These are phyloP conservation scores for Candida fluviatilis DNA, from an alignment of 805 yeast species.

Conservation along the genomic window DNA sequence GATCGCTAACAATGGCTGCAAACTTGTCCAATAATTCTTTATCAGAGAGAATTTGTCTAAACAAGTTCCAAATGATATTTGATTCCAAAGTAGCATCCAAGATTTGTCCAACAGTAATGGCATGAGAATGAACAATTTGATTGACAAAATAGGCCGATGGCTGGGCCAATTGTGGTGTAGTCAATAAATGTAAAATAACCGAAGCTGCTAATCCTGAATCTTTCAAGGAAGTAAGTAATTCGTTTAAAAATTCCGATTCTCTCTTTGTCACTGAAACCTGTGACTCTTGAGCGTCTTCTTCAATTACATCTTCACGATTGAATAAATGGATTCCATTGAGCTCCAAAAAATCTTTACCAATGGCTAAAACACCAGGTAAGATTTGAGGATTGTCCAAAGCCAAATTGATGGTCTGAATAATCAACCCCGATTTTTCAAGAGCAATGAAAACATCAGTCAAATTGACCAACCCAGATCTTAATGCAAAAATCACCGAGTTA, in stretches of 20 bases:
- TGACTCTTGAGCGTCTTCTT: conserved; percentile 2
- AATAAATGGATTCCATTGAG: conserved; percentile 17
- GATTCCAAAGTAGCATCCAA: conserved; percentile 18
- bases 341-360: conserved; percentile 17
- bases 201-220: conserved; percentile 24
- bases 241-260: conserved; percentile 17
- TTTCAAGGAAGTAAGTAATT: conserved; percentile 15
- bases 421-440: conserved; percentile 21
- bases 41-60: conserved; percentile 17
- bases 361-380: conserved; percentile 21
- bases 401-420: conserved; percentile 17
- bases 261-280: conserved; percentile 12
- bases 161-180: conserved; percentile 22
- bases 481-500: conserved; percentile 17
- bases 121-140: conserved; percentile 19
- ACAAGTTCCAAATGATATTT: conserved; percentile 12
- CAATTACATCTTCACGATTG: conserved; percentile 5
- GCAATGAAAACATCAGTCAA: conserved; percentile 21
- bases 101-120: conserved; percentile 17
- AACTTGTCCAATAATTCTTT: conserved; percentile 15
- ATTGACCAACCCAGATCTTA: conserved; percentile 16
- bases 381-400: conserved; percentile 21
- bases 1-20: conserved; percentile 13
- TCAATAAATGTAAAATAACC: conserved; percentile 19
- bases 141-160: conserved; percentile 24